These are phyloP conservation scores for Ramularia endophylla DNA, from an alignment of 2,329 filamentous ascomycete species.

Conservation along the genomic window DNA sequence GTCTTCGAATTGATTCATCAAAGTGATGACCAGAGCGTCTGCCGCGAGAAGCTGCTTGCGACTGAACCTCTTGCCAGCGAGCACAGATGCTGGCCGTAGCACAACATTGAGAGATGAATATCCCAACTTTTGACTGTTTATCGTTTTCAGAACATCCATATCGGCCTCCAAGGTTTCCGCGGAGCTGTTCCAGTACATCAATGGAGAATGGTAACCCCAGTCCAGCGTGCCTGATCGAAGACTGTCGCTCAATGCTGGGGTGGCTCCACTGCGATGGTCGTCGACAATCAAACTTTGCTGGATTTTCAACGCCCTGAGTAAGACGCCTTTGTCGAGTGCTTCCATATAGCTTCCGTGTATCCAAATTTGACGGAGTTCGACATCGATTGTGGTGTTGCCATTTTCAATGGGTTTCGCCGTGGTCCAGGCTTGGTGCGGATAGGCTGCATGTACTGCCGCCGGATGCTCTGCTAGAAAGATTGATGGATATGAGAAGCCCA, in stretches of 20 bases:
- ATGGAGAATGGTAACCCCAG: slow-evolving; percentile 77
- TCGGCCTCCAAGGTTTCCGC: slow-evolving; percentile 55
- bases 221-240: slow-evolving; percentile 37
- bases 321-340: slow-evolving; percentile 60
- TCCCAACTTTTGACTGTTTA: slow-evolving; percentile 58
- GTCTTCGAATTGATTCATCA: slow-evolving; percentile 63
- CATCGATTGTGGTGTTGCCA: slow-evolving; percentile 51
- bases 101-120: slow-evolving; percentile 67
- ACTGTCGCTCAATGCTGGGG: slow-evolving; percentile 20
- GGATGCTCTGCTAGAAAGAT: slow-evolving; percentile 69
- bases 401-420: slow-evolving; percentile 30
- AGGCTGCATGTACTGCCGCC: slow-evolving; percentile 62
- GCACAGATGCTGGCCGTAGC: slow-evolving; percentile 70
- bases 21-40: slow-evolving; percentile 71
- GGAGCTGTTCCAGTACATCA: slow-evolving; percentile 73
- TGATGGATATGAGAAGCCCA: slow-evolving; percentile 66
- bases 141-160: slow-evolving; percentile 58
- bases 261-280: slow-evolving; percentile 17
- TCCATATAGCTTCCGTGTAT: slow-evolving; percentile 76
- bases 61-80: slow-evolving; percentile 72
- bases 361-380: slow-evolving; percentile 80
- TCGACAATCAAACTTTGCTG: slow-evolving; percentile 63
- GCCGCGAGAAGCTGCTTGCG: slow-evolving; percentile 62
- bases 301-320: slow-evolving; percentile 61
- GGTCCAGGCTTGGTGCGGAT: slow-evolving; percentile 78